Base-by-base conservation (phyloP, 495 filamentous ascomycete genomes). In the Hypoxylon crocopeplum region DNA sequence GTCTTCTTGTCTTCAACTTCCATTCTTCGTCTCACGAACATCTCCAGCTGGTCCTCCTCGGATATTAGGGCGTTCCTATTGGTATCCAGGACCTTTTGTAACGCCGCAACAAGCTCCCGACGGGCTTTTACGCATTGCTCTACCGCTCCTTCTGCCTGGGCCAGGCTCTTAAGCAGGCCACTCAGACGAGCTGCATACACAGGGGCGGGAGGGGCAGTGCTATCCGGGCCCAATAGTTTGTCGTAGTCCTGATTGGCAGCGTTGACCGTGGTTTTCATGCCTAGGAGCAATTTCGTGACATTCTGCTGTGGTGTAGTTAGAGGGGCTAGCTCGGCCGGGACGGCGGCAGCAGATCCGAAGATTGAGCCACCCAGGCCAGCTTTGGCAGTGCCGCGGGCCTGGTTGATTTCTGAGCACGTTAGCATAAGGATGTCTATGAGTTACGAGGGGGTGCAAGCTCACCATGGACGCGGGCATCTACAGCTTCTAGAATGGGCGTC, bases 131-230 rank as follows among this genome's bases (percentile, higher is more conserved):
- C 91, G 55, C 88, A 88, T 53, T 95, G 91, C 2, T 90, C 88
- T 1, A 98, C 90, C 0, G 93, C 93, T 34, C 85, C 88, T 73
- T 98, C 92, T n/a, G 94, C 94, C 49, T 84, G 91, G 27, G 92
- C 91, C 12, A 99, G 82, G 2, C 84, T 86, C 75, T 94, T 96
- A 42, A 98, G 79, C 6, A 99, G 78, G 2, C 90, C 86, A 58
- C 86, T 91, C 15, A 98, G 86, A 12, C 92, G 88, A 21, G 95
- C 95, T 1, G 94, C 94, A 68, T 95, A 89, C 7, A 98, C 92
- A 1, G 94, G 92, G 7, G 92, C 86, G 0, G 89, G 83, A 4
- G 93, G 91, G 5, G 84, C 68, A 2, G 82, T 76, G 5, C 79
- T 80, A 32, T 77, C 74, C 2, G 90, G 82, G 55, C 93, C 89